Evolutionary conservation across 1,284 basidiomycete genomes (phyloP).

Genomic region (Irpex sp.): DNA sequence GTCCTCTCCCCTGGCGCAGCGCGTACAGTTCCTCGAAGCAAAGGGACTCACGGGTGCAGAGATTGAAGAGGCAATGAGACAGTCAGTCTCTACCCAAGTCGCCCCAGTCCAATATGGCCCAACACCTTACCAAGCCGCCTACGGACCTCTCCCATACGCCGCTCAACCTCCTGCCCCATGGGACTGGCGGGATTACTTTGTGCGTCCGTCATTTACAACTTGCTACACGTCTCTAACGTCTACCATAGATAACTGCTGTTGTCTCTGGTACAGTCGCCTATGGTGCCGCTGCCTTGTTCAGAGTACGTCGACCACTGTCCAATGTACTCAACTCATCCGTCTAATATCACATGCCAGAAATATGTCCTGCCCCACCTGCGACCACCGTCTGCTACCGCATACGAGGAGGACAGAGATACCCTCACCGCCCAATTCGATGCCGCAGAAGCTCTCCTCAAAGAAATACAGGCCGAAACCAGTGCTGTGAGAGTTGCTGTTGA

Average conservation of each 20-base stretch:
- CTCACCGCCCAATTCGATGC: conserved; percentile 92
- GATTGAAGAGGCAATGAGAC: conserved; percentile 83
- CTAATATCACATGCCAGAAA: conserved; percentile 50
- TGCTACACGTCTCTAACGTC: neutral
- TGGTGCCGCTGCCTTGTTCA: conserved; percentile 81
- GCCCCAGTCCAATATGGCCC: conserved; percentile 19
- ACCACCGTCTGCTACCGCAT: conserved; percentile 85
- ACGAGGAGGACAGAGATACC: conserved; percentile 83
- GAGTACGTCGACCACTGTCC: conserved; percentile 40
- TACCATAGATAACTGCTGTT: conserved; percentile 82
- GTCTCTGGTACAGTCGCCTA: conserved; percentile 89
- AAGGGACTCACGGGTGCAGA: conserved; percentile 85
- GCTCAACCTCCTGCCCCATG: conserved; percentile 42
- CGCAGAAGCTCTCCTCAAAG: conserved; percentile 76
- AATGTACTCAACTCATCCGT: neutral
- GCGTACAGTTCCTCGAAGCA: conserved; percentile 89
- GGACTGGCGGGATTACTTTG: conserved; percentile 96
- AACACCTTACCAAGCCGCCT: conserved; percentile 32
- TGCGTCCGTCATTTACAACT: conserved; percentile 33
- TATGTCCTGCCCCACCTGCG: conserved; percentile 88
- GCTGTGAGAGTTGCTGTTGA: conserved; percentile 76
- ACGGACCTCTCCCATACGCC: conserved; percentile 39
- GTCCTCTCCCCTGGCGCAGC: conserved; percentile 75
- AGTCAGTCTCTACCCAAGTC: conserved; percentile 35
- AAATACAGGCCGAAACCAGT: conserved; percentile 75